Base-by-base conservation (phyloP, 2,329 filamentous ascomycete genomes). In the Claviceps spartinae region DNA sequence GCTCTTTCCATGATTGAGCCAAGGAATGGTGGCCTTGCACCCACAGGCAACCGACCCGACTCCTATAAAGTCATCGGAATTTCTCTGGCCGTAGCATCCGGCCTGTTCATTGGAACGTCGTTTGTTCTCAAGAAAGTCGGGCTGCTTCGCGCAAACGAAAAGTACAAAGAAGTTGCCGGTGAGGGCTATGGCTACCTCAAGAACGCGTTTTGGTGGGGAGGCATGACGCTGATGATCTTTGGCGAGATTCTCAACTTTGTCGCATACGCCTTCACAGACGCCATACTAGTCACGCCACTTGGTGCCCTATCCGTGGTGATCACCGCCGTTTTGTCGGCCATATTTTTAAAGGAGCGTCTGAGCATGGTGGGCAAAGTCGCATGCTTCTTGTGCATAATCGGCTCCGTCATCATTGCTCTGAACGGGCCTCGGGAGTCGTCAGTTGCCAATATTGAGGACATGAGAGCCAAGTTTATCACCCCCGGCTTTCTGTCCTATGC, bases 161-260 rank as follows among this genome's bases (percentile, higher is more conserved):
- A 97, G 67, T 97, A 97, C 73, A 86, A 95, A 56, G 89, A 97
- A 69, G 88, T 87, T 58, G 90, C 93, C 0, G 93, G 93, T 54
- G 91, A 97, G 68, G 93, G 93, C 52, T 97, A 97, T 67, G 90
- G 91, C 56, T 98, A 97, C 66, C 80, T 98, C 61, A 95, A 95
- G 72, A 97, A 97, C 63, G 75, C 75, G 20, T 95, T 79, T 73
- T 98, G 93, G 93, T 98, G 93, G 93, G 68, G 73, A 1, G 93
- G 93, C 60, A 97, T 98, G 93, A 89, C 74, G 0, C 76, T 97
- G 54, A 97, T 98, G 93, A 95, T 97, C 60, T 62, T 97, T 44
- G 93, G 93, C 59, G 93, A 98, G 69, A 81, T 95, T 52, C 95
- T 88, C 79, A 98, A 98, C 70, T 95, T 97, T 66, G 88, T 91